A percentile compares a stretch with the other conserved stretches of the same genome.
Evolutionary conservation across 148 eudicot species (phyloP).

Genomic region (Fagopyrum tataricum): DNA sequence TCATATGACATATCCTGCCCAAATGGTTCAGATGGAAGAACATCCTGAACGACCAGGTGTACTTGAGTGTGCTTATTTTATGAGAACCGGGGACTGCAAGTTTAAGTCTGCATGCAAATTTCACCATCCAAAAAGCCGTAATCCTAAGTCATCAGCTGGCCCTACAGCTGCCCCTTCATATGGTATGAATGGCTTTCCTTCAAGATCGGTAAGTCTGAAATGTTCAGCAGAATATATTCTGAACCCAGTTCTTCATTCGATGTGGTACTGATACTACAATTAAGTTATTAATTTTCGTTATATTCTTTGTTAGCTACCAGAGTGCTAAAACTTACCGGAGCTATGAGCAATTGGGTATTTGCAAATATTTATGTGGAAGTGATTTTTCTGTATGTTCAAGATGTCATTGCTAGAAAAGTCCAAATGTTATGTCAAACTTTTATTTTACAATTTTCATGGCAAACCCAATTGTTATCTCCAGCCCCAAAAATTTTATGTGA

Average conservation of each 20-base stretch:
- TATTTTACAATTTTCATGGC: too few relatives aligned
- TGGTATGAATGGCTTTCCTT: conserved; percentile 32
- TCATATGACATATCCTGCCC: conserved; percentile 20
- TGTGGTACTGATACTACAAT: not conserved
- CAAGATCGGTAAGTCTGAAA: conserved; percentile 33
- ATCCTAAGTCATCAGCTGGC: conserved; percentile 18
- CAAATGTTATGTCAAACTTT: too few relatives aligned
- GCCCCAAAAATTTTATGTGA: not conserved
- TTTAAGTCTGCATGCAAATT: conserved; percentile 39
- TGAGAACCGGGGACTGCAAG: conserved; percentile 56
- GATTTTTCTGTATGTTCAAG: not conserved
- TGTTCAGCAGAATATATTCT: not conserved
- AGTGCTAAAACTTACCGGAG: too few relatives aligned
- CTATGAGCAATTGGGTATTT: too few relatives aligned
- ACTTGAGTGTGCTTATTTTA: conserved; percentile 46
- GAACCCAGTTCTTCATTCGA: not conserved
- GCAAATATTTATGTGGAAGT: not conserved
- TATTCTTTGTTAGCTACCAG: too few relatives aligned
- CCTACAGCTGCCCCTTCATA: conserved; percentile 21
- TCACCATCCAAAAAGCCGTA: conserved; percentile 41
- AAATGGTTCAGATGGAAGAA: conserved; percentile 26
- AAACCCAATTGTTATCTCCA: not conserved
- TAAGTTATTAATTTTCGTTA: too few relatives aligned
- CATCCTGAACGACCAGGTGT: conserved; percentile 58
- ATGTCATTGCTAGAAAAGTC: not conserved